phyloP scores from a whole-genome alignment of 2,329 filamentous ascomycete species.

The Fusarium transvaalense region DNA sequence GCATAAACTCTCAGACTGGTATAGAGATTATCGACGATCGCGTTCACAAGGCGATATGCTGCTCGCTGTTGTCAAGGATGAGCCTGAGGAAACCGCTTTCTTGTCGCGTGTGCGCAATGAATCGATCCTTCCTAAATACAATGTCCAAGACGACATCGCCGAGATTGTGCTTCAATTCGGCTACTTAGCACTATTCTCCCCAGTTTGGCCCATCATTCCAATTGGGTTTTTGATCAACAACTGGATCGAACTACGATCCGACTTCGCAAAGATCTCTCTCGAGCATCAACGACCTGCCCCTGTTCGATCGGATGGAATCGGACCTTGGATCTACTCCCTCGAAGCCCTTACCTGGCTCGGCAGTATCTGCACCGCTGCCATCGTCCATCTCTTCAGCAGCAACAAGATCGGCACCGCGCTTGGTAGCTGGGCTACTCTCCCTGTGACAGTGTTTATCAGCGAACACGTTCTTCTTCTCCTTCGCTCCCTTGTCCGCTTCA shows the following conservation, averaged over 20 bases:
- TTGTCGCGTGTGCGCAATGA: slow-evolving; percentile 74
- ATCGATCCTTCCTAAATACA: slow-evolving; percentile 75
- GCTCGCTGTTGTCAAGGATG: slow-evolving; percentile 64
- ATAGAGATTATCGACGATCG: slow-evolving; percentile 53
- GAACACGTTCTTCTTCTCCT: slow-evolving; percentile 78
- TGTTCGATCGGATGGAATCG: slow-evolving; percentile 77
- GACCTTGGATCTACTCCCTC: slow-evolving; percentile 77
- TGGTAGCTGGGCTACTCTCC: slow-evolving; percentile 70
- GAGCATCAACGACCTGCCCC: slow-evolving; percentile 80
- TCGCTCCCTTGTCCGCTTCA: slow-evolving; percentile 57
- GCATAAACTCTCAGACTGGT: slow-evolving; percentile 66
- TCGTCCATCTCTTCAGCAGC: slow-evolving; percentile 78
- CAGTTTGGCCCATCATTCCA: slow-evolving; percentile 80
- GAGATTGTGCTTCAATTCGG: slow-evolving; percentile 82
- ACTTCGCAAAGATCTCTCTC: slow-evolving; percentile 81
- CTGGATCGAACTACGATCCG: slow-evolving; percentile 81
- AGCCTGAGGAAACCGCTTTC: slow-evolving; percentile 73
- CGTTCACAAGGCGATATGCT: slow-evolving; percentile 59
- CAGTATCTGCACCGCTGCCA: slow-evolving; percentile 77
- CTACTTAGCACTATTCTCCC: slow-evolving; percentile 78
- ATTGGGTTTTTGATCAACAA: slow-evolving; percentile 81
- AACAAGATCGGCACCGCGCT: slow-evolving; percentile 65
- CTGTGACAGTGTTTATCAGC: slow-evolving; percentile 78
- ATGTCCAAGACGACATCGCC: slow-evolving; percentile 78
- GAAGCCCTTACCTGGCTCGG: slow-evolving; percentile 79